Evolutionary conservation across 2,329 filamentous ascomycete species (phyloP).

Genomic region (Metarhizium guizhouense): DNA sequence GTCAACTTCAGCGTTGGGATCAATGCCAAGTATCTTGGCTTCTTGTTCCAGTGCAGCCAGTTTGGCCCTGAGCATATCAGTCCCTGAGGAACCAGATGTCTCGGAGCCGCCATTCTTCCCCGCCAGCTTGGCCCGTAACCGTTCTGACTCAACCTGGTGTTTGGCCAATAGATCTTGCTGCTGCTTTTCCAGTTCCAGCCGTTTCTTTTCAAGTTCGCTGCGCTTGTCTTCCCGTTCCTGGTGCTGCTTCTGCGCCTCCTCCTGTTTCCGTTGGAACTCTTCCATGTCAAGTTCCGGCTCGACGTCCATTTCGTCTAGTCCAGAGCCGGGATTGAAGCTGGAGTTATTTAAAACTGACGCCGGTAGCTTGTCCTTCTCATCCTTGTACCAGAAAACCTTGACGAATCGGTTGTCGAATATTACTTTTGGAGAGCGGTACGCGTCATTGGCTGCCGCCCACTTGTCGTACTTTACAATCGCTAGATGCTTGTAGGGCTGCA

Average conservation of each 20-base stretch:
- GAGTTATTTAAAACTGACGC: constrained; percentile 20
- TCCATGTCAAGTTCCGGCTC: constrained; percentile 58
- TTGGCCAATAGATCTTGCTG: constrained; percentile 52
- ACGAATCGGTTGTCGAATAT: constrained; percentile 83
- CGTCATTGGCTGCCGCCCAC: constrained; percentile 57
- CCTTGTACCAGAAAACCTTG: constrained; percentile 71
- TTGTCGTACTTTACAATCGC: constrained; percentile 62
- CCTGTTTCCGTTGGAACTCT: constrained; percentile 59
- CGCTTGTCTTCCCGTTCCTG: constrained; percentile 57
- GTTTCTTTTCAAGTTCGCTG: constrained; percentile 52
- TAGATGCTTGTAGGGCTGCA: constrained; percentile 57
- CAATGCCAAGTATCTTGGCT: constrained; percentile 59
- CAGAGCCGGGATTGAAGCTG: constrained; percentile 8
- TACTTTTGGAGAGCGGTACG: constrained; percentile 68
- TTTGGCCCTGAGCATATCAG: constrained; percentile 60
- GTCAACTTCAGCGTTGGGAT: constrained; percentile 43
- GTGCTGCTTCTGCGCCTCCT: constrained; percentile 60
- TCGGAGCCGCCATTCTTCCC: constrained; percentile 20
- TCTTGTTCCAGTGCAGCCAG: constrained; percentile 66
- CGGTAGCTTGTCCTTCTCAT: constrained; percentile 29
- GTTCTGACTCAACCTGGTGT: constrained; percentile 58
- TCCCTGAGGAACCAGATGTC: constrained; percentile 33
- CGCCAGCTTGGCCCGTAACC: constrained; percentile 47
- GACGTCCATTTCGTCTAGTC: constrained; percentile 11
- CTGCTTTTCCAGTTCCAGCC: constrained; percentile 56